These are phyloP conservation scores for Pyrenochaeta sp. DNA, from an alignment of 2,329 filamentous ascomycete genomes.

Conservation along the genomic window DNA sequence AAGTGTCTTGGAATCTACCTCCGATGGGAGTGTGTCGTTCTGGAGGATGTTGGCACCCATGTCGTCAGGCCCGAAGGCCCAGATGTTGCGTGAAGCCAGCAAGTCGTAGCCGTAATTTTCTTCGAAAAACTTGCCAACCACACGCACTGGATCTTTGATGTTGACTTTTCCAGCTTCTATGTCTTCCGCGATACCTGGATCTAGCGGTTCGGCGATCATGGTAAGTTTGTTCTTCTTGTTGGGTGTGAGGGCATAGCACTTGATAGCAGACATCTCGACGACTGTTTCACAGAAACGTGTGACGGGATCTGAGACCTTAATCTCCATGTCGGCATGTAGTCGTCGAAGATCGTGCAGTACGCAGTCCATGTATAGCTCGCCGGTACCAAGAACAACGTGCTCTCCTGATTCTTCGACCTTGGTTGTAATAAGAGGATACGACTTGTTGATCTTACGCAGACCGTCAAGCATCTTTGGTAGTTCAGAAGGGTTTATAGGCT, in stretches of 20 bases:
- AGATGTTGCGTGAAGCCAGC: constrained; percentile 91
- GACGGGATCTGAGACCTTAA: constrained; percentile 97
- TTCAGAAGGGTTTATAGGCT: constrained; percentile 97
- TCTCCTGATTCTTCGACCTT: constrained; percentile 99
- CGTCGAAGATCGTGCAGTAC: constrained; percentile 92
- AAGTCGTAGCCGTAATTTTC: constrained; percentile 98
- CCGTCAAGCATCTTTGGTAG: constrained; percentile 99
- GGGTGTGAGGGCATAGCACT: constrained; percentile 96
- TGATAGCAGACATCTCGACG: constrained; percentile 95
- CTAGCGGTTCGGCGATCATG: constrained; percentile 95
- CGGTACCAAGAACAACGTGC: constrained; percentile 92
- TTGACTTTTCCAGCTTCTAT: constrained; percentile 91
- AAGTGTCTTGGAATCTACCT: constrained; percentile 92
- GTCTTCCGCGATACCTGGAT: constrained; percentile 92
- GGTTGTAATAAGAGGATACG: constrained; percentile 92
- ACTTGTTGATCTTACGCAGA: constrained; percentile 95
- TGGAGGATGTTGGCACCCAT: constrained; percentile 94
- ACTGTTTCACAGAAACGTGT: constrained; percentile 98
- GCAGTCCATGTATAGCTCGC: constrained; percentile 99
- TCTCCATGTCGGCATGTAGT: constrained; percentile 98
- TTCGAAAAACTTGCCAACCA: constrained; percentile 96
- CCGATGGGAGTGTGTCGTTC: constrained; percentile 92
- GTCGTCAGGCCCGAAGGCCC: constrained; percentile 97
- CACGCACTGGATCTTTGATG: constrained; percentile 90
- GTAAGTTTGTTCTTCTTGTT: constrained; percentile 99